phyloP scores from a whole-genome alignment of 345 rosid species.

The Aquilaria malaccensis region DNA sequence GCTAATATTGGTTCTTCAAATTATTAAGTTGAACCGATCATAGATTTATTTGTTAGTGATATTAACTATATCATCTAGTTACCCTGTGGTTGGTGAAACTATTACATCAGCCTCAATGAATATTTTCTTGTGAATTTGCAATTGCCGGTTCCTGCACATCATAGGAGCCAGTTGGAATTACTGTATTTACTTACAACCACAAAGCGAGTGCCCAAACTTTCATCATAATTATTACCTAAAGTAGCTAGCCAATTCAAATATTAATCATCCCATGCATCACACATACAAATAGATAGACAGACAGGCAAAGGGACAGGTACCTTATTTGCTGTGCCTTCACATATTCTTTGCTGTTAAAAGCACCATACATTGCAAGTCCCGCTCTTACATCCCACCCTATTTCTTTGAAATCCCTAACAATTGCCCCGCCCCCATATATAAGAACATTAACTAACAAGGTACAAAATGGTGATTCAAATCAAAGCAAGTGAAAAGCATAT shows the following conservation, averaged over 20 bases:
- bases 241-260: too few relatives aligned
- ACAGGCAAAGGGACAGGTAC: constrained; percentile 13
- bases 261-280: too few relatives aligned
- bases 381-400: constrained; percentile 56
- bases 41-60: too few relatives aligned
- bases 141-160: constrained; percentile 40
- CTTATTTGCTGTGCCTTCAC: constrained; percentile 49
- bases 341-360: constrained; percentile 46
- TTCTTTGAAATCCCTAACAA: constrained; percentile 31
- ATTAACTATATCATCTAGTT: neutral
- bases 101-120: constrained; percentile 48
- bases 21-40: neutral
- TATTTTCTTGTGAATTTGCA: constrained; percentile 34
- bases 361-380: constrained; percentile 42
- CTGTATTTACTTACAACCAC: too few relatives aligned
- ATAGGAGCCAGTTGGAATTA: too few relatives aligned
- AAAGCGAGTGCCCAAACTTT: too few relatives aligned
- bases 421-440: neutral
- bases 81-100: constrained; percentile 64
- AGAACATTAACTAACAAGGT: neutral
- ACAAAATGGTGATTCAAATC: neutral
- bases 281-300: neutral
- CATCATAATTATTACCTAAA: too few relatives aligned
- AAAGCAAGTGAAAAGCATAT: constrained; percentile 8
- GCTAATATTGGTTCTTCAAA: neutral